phyloP scores from a whole-genome alignment of 768 basidiomycete genomes.

The Suillus bovinus region DNA sequence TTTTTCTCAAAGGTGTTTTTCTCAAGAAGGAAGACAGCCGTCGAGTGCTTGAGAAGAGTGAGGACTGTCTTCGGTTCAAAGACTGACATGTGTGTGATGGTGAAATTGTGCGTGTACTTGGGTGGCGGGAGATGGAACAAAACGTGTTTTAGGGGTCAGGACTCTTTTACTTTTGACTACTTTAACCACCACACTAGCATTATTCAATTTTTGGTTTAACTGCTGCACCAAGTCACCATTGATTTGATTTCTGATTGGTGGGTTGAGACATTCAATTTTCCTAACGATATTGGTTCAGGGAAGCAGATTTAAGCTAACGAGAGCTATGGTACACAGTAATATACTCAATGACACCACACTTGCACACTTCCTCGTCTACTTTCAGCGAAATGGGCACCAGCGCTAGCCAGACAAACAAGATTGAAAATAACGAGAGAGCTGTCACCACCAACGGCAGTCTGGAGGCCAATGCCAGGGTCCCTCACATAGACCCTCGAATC shows the following conservation, averaged over 20 bases:
- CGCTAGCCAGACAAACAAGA: neutral
- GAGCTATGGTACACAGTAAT: constrained; percentile 25
- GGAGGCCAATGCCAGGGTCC: neutral
- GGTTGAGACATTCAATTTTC: neutral
- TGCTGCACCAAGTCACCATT: neutral
- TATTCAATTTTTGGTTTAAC: neutral
- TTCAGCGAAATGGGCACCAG: neutral
- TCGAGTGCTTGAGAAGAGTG: constrained; percentile 1
- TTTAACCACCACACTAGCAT: neutral
- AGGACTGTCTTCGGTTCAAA: constrained; percentile 13
- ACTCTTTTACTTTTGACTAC: neutral
- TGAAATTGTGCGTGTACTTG: neutral
- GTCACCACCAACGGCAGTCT: neutral
- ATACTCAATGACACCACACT: constrained; percentile 42
- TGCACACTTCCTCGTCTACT: constrained; percentile 13
- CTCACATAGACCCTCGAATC: neutral
- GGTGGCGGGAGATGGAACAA: neutral
- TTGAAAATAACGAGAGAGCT: neutral
- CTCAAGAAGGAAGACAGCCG: neutral
- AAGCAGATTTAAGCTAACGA: neutral
- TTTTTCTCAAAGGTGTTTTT: constrained; percentile 2
- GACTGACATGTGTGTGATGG: constrained; percentile 12
- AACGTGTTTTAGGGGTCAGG: neutral
- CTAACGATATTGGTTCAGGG: neutral
- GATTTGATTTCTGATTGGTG: neutral